These are phyloP conservation scores for Suhomyces vadensis DNA, from an alignment of 805 yeast genomes.

Conservation along the genomic window DNA sequence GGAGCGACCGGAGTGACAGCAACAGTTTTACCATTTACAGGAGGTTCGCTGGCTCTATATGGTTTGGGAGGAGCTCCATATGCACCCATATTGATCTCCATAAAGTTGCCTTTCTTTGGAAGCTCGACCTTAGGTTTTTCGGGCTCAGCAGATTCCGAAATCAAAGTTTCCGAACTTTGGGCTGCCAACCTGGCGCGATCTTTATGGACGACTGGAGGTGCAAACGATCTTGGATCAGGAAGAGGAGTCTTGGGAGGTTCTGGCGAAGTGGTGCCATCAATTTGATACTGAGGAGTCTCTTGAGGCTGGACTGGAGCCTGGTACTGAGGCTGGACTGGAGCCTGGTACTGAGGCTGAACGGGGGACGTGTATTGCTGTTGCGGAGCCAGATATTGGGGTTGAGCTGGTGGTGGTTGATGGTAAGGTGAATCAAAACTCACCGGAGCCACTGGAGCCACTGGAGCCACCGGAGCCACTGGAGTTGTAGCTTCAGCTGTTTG, in stretches of 20 bases:
- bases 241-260: conserved; percentile 10
- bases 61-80: conserved; percentile 50
- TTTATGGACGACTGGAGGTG: conserved; percentile 44
- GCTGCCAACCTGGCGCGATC: conserved; percentile 19
- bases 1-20: neutral
- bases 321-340: neutral
- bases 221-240: conserved; percentile 38
- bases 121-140: conserved; percentile 10
- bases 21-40: neutral
- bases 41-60: conserved; percentile 7
- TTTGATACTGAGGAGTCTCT: neutral
- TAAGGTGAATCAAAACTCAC: conserved; percentile 7
- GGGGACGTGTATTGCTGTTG: neutral
- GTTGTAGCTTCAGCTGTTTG: neutral
- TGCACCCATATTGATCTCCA: conserved; percentile 36
- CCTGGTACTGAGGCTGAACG: neutral
- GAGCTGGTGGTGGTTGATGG: conserved; percentile 5
- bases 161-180: neutral
- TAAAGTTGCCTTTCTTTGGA: conserved; percentile 16
- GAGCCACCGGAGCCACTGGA: neutral
- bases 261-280: no score
- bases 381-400: neutral
- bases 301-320: neutral
- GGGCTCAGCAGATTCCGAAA: neutral
- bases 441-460: neutral